These are phyloP conservation scores for Acer negundo DNA, from an alignment of 345 rosid genomes.

Conservation along the genomic window DNA sequence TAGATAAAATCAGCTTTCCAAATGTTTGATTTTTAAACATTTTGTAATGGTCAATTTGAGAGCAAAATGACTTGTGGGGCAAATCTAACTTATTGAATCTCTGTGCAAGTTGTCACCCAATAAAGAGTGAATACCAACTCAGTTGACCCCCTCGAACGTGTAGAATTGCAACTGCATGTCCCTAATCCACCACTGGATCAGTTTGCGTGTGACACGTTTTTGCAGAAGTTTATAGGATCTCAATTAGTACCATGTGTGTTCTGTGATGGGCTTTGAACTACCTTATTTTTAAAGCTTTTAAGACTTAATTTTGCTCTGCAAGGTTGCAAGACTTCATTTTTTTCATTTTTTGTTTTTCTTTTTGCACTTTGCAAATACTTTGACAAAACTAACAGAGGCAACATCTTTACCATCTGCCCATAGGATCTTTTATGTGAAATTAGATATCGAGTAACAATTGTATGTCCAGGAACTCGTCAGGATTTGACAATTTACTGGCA, in stretches of 20 bases:
- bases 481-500: not conserved
- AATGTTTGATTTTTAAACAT: not conserved
- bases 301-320: not conserved
- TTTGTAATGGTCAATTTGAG: not conserved
- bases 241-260: not conserved
- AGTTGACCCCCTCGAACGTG: not conserved
- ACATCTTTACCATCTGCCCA: not conserved
- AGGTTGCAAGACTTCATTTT: not conserved
- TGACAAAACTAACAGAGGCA: not conserved
- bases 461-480: not conserved
- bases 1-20: not conserved
- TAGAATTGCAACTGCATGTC: not conserved
- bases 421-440: not conserved
- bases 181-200: not conserved
- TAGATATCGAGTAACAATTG: not conserved
- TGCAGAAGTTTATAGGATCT: not conserved
- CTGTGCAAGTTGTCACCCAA: not conserved
- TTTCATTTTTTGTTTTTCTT: not conserved
- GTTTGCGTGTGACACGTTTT: not conserved
- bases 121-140: not conserved
- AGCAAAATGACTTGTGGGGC: not conserved
- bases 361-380: too few relatives aligned
- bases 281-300: not conserved
- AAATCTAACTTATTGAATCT: not conserved
- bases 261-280: not conserved